phyloP scores from a whole-genome alignment of 306 rosid genomes.

The Quercus rubra region DNA sequence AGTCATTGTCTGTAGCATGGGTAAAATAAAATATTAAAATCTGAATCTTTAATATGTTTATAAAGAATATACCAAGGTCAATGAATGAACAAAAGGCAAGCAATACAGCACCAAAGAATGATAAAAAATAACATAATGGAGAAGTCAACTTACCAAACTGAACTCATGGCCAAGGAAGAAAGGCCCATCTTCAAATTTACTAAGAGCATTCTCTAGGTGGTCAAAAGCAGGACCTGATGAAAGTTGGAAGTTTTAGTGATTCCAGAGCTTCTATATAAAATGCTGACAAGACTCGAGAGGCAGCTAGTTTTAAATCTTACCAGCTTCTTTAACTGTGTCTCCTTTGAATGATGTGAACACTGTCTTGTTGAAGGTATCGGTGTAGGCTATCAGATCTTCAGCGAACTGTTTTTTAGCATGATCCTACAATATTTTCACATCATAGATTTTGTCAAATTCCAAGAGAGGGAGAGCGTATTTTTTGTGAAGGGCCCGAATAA shows the following conservation, averaged over 20 bases:
- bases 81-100: too few relatives aligned
- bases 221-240: constrained; percentile 58
- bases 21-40: too few relatives aligned
- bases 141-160: constrained; percentile 51
- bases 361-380: constrained; percentile 34
- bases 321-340: constrained; percentile 31
- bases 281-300: neutral
- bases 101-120: neutral
- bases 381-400: constrained; percentile 48
- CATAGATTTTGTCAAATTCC: neutral
- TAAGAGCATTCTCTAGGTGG: constrained; percentile 72
- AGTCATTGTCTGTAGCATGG: too few relatives aligned
- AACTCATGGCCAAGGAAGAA: constrained; percentile 60
- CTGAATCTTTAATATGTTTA: too few relatives aligned
- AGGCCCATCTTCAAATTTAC: constrained; percentile 70
- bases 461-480: neutral
- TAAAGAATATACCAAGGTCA: too few relatives aligned
- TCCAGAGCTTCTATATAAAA: neutral
- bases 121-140: neutral
- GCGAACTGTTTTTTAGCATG: constrained; percentile 45
- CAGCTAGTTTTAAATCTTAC: constrained; percentile 33
- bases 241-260: constrained; percentile 1
- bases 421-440: constrained; percentile 36
- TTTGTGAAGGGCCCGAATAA: neutral
- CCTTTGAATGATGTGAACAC: constrained; percentile 34